phyloP scores from a whole-genome alignment of 306 rosid genomes.

The Leucaena leucocephala region DNA sequence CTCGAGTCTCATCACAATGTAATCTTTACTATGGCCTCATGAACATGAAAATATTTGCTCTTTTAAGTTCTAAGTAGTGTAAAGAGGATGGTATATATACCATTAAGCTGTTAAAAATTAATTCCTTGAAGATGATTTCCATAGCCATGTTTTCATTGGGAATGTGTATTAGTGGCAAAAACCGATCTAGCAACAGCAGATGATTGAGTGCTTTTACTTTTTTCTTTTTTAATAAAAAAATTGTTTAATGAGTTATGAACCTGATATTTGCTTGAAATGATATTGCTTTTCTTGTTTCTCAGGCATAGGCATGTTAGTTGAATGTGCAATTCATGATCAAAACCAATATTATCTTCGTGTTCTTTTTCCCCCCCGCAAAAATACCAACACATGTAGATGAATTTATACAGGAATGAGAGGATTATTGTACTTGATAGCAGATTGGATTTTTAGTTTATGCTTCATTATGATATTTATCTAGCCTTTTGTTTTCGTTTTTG shows the following conservation, averaged over 20 bases:
- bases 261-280: conserved; percentile 5
- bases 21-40: conserved; percentile 14
- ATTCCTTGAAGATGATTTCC: conserved; percentile 25
- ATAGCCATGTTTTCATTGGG: not conserved
- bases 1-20: not conserved
- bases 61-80: not conserved
- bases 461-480: conserved; percentile 24
- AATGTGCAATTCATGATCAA: not conserved
- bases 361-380: not conserved
- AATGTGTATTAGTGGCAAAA: not conserved
- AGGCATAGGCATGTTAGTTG: conserved; percentile 9
- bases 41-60: conserved; percentile 20
- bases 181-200: not conserved
- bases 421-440: conserved; percentile 23
- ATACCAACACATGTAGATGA: conserved; percentile 10
- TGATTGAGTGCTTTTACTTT: conserved; percentile 24
- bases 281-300: not conserved
- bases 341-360: not conserved
- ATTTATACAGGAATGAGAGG: conserved; percentile 20
- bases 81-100: not conserved
- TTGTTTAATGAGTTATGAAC: not conserved
- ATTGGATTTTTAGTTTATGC: conserved; percentile 13
- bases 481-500: conserved; percentile 1
- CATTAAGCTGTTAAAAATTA: conserved; percentile 13
- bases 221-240: not conserved